phyloP scores from a whole-genome alignment of 805 yeast genomes.

The Saccharomycopsis oosterbeekiorum region DNA sequence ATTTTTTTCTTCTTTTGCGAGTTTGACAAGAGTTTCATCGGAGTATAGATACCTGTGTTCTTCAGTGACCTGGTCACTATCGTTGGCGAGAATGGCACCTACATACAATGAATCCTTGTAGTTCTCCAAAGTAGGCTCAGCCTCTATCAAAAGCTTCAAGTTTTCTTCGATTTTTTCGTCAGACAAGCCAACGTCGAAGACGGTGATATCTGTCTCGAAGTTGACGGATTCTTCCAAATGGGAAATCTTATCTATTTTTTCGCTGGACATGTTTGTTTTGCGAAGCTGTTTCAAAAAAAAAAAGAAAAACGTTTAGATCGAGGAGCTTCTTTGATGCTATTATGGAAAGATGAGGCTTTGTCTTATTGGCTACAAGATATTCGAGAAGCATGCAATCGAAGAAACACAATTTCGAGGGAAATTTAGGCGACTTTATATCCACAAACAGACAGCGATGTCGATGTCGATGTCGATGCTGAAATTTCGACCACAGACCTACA shows the following conservation, averaged over 20 bases:
- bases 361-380: too few relatives aligned
- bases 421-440: too few relatives aligned
- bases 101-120: slow-evolving; percentile 31
- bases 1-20: slow-evolving; percentile 38
- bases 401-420: too few relatives aligned
- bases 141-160: slow-evolving; percentile 16
- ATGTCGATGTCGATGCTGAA: too few relatives aligned
- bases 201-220: not conserved
- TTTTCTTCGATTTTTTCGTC: slow-evolving; percentile 18
- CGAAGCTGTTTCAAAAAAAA: not conserved
- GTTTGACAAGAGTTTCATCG: slow-evolving; percentile 25
- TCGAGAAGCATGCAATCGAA: too few relatives aligned
- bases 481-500: too few relatives aligned
- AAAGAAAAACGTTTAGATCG: too few relatives aligned
- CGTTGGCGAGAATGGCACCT: slow-evolving; percentile 51
- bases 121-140: slow-evolving; percentile 18
- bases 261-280: not conserved
- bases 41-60: slow-evolving; percentile 23
- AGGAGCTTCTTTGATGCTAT: too few relatives aligned
- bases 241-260: not conserved
- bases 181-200: slow-evolving; percentile 15
- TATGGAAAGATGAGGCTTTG: too few relatives aligned
- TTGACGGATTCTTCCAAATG: not conserved
- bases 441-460: too few relatives aligned
- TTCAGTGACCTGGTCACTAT: slow-evolving; percentile 34